Conservation (phyloP, 2,329 filamentous ascomycete species). For the Penicillium sp. region DNA sequence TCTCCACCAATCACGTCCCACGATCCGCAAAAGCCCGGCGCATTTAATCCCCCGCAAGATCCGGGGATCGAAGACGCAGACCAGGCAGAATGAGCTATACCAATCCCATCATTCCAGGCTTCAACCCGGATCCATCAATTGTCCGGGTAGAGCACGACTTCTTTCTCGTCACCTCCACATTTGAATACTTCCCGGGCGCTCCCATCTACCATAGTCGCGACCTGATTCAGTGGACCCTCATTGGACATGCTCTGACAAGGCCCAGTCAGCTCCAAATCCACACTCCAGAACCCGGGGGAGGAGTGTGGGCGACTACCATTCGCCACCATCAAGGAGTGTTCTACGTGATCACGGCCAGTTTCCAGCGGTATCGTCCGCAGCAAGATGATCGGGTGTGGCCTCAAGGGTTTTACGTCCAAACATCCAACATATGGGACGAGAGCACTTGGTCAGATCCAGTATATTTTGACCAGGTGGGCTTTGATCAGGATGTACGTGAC, state of each 20-base stretch:
- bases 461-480: slow-evolving; percentile 55
- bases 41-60: no score
- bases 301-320: slow-evolving; percentile 51
- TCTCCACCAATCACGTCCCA: slow-evolving; percentile 3
- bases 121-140: slow-evolving; percentile 62
- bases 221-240: slow-evolving; percentile 42
- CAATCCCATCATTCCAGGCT: slow-evolving; percentile 58
- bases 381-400: slow-evolving; percentile 51
- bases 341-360: slow-evolving; percentile 50
- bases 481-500: slow-evolving; percentile 54
- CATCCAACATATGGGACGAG: slow-evolving; percentile 53
- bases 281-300: slow-evolving; percentile 34
- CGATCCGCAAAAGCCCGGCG: no score
- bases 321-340: slow-evolving; percentile 46
- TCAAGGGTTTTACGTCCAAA: slow-evolving; percentile 55
- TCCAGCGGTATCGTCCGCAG: slow-evolving; percentile 41
- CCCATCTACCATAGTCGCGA: slow-evolving; percentile 58
- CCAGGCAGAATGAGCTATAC: slow-evolving; percentile 23
- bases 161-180: slow-evolving; percentile 61
- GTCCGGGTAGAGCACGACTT: slow-evolving; percentile 52
- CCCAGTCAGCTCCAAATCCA: slow-evolving; percentile 37
- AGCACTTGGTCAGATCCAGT: slow-evolving; percentile 53
- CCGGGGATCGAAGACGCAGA: no score
- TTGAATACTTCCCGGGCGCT: slow-evolving; percentile 62
- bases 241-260: slow-evolving; percentile 36